Evolutionary conservation across 2,329 filamentous ascomycete species (phyloP).

Genomic region (Drechslerella dactyloides): DNA sequence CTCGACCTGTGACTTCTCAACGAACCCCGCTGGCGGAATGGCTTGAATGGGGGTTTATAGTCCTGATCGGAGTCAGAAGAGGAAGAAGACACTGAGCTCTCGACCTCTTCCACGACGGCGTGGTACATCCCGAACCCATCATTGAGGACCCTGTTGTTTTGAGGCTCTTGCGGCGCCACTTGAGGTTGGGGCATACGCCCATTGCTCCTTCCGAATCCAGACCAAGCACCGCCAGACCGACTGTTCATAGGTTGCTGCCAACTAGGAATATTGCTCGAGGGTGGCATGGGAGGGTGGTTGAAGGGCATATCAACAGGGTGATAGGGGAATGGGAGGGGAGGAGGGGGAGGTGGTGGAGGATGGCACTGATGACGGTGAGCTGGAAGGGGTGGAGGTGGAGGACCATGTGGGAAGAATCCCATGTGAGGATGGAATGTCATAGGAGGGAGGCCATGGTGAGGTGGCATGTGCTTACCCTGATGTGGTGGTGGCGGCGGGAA

Average conservation of each 20-base stretch:
- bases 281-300: constrained; percentile 30
- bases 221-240: constrained; percentile 36
- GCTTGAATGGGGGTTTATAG: constrained; percentile 34
- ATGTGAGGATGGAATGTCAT: constrained; percentile 34
- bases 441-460: constrained; percentile 43
- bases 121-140: constrained; percentile 19
- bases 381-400: constrained; percentile 40
- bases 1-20: constrained; percentile 17
- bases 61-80: constrained; percentile 44
- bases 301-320: constrained; percentile 42
- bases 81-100: constrained; percentile 35
- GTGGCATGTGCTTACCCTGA: constrained; percentile 47
- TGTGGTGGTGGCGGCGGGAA: constrained; percentile 35
- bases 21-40: constrained; percentile 22
- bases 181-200: not conserved
- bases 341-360: constrained; percentile 38
- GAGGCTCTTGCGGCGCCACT: constrained; percentile 6
- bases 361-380: constrained; percentile 13
- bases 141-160: constrained; percentile 6
- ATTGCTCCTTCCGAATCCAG: constrained; percentile 37
- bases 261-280: constrained; percentile 27
- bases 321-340: constrained; percentile 45
- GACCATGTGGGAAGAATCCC: constrained; percentile 29
- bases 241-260: constrained; percentile 27
- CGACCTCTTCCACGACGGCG: constrained; percentile 13